Percentiles rank a stretch among this genome's conserved stretches.
These are phyloP conservation scores for Debaryomycetaceae sp. DNA, from an alignment of 1,139 yeast genomes.

Conservation along the genomic window DNA sequence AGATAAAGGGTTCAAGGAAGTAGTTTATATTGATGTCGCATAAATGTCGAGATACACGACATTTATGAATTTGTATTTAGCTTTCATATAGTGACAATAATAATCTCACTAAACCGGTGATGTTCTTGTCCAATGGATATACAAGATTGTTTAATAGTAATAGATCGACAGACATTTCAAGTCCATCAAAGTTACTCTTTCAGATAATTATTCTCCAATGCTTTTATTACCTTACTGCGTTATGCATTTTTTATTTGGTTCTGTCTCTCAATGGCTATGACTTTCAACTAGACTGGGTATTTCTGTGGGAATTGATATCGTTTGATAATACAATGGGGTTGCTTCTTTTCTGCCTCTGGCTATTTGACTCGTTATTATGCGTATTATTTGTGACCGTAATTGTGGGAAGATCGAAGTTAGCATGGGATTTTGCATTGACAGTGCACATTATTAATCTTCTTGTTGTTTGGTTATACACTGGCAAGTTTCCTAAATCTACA, in stretches of 20 bases:
- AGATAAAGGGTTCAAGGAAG: too few relatives aligned
- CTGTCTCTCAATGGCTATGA: slow-evolving; percentile 61
- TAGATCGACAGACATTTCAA: slow-evolving; percentile 28
- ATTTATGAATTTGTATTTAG: not conserved
- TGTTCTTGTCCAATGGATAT: slow-evolving; percentile 20
- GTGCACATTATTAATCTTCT: slow-evolving; percentile 76
- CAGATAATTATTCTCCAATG: slow-evolving; percentile 65
- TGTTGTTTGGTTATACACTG: slow-evolving; percentile 65
- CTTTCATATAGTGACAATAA: not conserved
- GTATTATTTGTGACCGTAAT: slow-evolving; percentile 81
- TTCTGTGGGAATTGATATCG: slow-evolving; percentile 76
- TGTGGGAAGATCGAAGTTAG: slow-evolving; percentile 88
- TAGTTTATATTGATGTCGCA: not conserved
- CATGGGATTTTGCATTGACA: slow-evolving; percentile 94
- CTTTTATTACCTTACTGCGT: slow-evolving; percentile 65
- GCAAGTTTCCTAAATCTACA: slow-evolving; percentile 62
- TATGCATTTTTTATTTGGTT: slow-evolving; percentile 52
- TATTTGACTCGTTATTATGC: slow-evolving; percentile 70
- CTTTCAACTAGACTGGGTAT: slow-evolving; percentile 66
- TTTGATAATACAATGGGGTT: slow-evolving; percentile 80
- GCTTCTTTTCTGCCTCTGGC: slow-evolving; percentile 70
- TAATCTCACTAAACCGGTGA: not conserved
- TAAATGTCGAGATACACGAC: not conserved
- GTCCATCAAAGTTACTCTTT: slow-evolving; percentile 37
- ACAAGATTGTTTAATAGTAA: slow-evolving; percentile 22